Conservation (phyloP, 2,329 filamentous ascomycete genomes). For the Xylariomycetidae sp. region DNA sequence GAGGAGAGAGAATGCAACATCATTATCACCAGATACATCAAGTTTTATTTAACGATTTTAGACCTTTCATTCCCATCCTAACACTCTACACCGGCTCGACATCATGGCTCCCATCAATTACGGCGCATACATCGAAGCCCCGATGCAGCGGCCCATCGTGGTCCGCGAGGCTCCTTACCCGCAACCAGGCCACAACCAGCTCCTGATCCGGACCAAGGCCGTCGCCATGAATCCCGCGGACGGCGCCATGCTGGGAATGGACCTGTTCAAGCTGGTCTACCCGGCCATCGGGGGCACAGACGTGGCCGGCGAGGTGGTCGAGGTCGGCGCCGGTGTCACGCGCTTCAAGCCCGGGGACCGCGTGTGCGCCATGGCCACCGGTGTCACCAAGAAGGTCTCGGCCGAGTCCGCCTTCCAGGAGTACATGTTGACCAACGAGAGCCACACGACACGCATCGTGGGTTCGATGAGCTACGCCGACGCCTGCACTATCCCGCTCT, state of each 20-base stretch:
- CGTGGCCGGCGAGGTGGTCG: slow-evolving; percentile 29
- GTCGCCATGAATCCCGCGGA: neutral
- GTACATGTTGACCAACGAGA: slow-evolving; percentile 14
- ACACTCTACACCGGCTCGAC: too few relatives aligned
- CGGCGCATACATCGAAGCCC: neutral
- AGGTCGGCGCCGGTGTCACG: slow-evolving; percentile 21
- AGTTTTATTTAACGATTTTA: too few relatives aligned
- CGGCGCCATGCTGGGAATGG: neutral
- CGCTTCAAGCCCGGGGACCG: slow-evolving; percentile 30
- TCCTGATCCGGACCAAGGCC: neutral
- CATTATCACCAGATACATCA: too few relatives aligned
- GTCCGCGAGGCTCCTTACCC: neutral
- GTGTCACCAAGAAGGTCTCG: slow-evolving; percentile 12
- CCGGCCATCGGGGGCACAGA: slow-evolving; percentile 30
- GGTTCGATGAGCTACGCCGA: slow-evolving; percentile 17
- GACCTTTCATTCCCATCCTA: too few relatives aligned
- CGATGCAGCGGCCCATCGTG: neutral
- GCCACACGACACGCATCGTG: slow-evolving; percentile 18
- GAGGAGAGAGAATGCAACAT: too few relatives aligned
- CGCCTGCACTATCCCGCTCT: slow-evolving; percentile 24
- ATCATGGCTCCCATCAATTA: neutral
- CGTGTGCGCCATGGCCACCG: slow-evolving; percentile 23
- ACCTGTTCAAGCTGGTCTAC: slow-evolving; percentile 23
- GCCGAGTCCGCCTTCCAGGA: slow-evolving; percentile 22
- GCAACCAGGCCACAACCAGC: neutral